Percentiles rank a stretch among this genome's conserved stretches.
phyloP scores from a whole-genome alignment of 768 basidiomycete species.

The Mrakia blollopis region DNA sequence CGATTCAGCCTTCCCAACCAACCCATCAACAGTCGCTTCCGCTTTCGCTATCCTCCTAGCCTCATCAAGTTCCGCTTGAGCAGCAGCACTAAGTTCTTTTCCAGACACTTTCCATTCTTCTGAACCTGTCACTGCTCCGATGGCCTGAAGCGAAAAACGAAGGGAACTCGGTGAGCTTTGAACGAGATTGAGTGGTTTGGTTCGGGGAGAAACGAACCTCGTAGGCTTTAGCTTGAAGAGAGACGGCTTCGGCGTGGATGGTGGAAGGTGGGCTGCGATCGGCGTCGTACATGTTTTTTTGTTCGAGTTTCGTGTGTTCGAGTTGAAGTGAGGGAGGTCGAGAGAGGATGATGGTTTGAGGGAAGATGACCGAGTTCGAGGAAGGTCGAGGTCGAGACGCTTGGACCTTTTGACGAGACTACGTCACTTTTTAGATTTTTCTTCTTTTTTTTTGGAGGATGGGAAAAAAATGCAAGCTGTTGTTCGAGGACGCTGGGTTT shows the following conservation, averaged over 20 bases:
- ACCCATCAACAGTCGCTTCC: neutral
- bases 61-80: neutral
- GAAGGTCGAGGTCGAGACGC: too few relatives aligned
- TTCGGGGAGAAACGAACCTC: neutral
- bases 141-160: neutral
- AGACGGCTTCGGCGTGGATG: neutral
- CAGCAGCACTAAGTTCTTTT: neutral
- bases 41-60: constrained; percentile 4
- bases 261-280: neutral
- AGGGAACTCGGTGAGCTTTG: neutral
- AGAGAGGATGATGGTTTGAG: neutral
- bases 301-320: neutral
- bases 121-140: neutral
- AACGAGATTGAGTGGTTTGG: neutral
- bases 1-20: neutral
- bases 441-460: too few relatives aligned
- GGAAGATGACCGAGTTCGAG: too few relatives aligned
- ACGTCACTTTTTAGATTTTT: too few relatives aligned
- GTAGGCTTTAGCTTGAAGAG: neutral
- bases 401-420: too few relatives aligned
- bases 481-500: too few relatives aligned
- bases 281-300: neutral
- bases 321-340: too few relatives aligned
- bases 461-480: too few relatives aligned
- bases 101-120: neutral